A percentile compares a stretch with the other conserved stretches of the same genome.
phyloP scores from a whole-genome alignment of 1,284 basidiomycete species.

The Apiotrichum gamsii region DNA sequence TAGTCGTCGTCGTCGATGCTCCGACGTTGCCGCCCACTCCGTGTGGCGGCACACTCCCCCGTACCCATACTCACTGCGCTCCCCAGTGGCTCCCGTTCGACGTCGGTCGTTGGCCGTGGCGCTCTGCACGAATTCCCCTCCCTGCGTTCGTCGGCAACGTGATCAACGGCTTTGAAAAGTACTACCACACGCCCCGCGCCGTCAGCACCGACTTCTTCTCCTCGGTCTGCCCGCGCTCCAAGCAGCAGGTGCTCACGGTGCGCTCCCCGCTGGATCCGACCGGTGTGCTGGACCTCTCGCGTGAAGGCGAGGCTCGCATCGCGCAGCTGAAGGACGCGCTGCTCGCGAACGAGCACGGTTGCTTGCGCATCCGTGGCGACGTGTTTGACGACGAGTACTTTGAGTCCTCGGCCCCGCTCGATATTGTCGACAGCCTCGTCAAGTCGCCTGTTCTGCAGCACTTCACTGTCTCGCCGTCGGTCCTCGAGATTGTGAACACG shows the following conservation, averaged over 20 bases:
- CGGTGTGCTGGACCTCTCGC: slow-evolving; percentile 28
- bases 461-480: slow-evolving; percentile 39
- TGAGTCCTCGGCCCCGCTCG: slow-evolving; percentile 33
- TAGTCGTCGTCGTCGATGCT: slow-evolving; percentile 4
- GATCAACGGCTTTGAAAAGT: slow-evolving; percentile 38
- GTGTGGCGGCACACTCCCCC: too few species aligned
- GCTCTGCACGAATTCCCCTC: slow-evolving; percentile 36
- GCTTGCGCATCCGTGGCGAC: slow-evolving; percentile 39
- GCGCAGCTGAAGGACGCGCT: slow-evolving; percentile 27
- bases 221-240: slow-evolving; percentile 22
- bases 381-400: slow-evolving; percentile 44
- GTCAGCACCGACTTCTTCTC: slow-evolving; percentile 30
- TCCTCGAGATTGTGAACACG: slow-evolving; percentile 36
- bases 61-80: neutral
- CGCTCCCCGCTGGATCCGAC: slow-evolving; percentile 18
- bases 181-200: slow-evolving; percentile 32
- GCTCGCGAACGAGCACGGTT: slow-evolving; percentile 25
- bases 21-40: neutral
- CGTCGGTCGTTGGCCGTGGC: slow-evolving; percentile 34
- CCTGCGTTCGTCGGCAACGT: slow-evolving; percentile 37
- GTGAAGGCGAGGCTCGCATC: slow-evolving; percentile 26
- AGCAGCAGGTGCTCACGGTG: slow-evolving; percentile 22
- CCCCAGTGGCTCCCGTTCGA: slow-evolving; percentile 26
- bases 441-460: slow-evolving; percentile 40
- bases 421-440: slow-evolving; percentile 34